Evolutionary conservation across 2,329 filamentous ascomycete species (phyloP), one percentile per base, ranked within the genome.

Genomic region (Penicillium decumbens): DNA sequence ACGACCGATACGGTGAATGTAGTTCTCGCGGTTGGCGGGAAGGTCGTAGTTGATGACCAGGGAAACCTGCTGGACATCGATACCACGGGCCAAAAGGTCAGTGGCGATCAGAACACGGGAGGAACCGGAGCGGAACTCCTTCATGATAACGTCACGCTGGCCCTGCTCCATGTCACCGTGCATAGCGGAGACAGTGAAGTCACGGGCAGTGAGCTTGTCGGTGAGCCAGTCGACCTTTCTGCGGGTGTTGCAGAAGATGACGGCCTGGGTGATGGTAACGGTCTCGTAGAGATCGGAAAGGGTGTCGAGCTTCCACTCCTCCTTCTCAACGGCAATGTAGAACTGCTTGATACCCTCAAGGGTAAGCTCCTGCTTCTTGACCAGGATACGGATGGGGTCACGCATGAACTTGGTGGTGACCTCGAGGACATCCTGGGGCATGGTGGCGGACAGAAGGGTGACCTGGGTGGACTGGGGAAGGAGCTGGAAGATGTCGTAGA

Each of bases 401-500:
- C 91, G 91, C 93, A 98, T 98, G 80, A 98, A 98, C 74, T 97
- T 97, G 60, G 92, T 97, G 28, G 93, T 98, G 88, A 98, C 95
- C 72, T 97, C 92, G 45, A 98, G 82, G 18, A 98, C 93, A 67
- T 98, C 93, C 78, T 97, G 95, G 40, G 93, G 93, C 29, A 98
- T 84, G 3, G 93, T 98, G 57, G 93, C 93, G 46, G 89, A 95
- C 61, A 98, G 89, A 25, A 98, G 89, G 2, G 97, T 93, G n/a
- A 97, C 93, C 73, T 98, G 93, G 1, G 93, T 98, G 4, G 92
- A 90, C 24, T 91, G 93, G 13, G 93, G 93, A 0, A 98, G 85
- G 67, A 96, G 95, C 67, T 91, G 89, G 77, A 96, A 97, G 43
- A 98, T 91, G 62, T 97, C 92, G 81, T 97, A 97, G 71, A 98